phyloP scores from a whole-genome alignment of 2,329 filamentous ascomycete species.

The Phyllosticta paracitricarpa region DNA sequence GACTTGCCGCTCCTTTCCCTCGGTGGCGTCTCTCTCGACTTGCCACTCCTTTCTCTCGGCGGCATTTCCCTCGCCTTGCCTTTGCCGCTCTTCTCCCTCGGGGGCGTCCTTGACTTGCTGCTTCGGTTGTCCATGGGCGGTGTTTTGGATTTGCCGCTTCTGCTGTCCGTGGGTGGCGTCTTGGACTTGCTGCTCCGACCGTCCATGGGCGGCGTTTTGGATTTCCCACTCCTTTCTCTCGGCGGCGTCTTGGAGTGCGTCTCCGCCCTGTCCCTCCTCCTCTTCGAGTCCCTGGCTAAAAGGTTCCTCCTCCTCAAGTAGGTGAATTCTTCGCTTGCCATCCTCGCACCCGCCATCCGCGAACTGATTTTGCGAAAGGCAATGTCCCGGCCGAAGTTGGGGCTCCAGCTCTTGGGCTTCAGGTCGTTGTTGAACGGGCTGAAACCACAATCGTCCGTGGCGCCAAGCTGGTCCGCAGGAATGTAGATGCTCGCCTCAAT shows the following conservation, averaged over 20 bases:
- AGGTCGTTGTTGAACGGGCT: slow-evolving; percentile 7
- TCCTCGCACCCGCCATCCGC: not conserved
- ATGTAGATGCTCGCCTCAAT: slow-evolving; percentile 9
- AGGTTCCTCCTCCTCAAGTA: not conserved
- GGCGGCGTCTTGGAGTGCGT: slow-evolving; percentile 5
- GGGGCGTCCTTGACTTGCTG: not conserved
- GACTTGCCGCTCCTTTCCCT: not conserved
- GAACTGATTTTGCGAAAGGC: slow-evolving; percentile 7
- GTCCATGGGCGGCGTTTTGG: not conserved
- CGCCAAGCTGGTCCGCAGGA: slow-evolving; percentile 4
- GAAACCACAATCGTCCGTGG: slow-evolving; percentile 9
- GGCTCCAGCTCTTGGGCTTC: slow-evolving; percentile 9
- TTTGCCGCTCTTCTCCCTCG: not conserved
- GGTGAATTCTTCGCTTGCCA: slow-evolving; percentile 7
- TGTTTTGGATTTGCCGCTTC: slow-evolving; percentile 1
- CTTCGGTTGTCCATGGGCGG: not conserved
- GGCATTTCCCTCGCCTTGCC: not conserved
- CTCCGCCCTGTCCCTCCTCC: not conserved
- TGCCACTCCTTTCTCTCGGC: not conserved
- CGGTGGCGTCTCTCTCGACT: not conserved
- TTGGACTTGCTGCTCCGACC: not conserved
- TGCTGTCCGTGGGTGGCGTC: not conserved
- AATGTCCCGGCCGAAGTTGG: slow-evolving; percentile 6
- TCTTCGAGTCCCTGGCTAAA: slow-evolving; percentile 6
- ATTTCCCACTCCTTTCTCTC: not conserved